A percentile compares a stretch with the other conserved stretches of the same genome.
Evolutionary conservation across 352 stramenopile genomes (phyloP).

Genomic region (Phytopythium mirpurense): DNA sequence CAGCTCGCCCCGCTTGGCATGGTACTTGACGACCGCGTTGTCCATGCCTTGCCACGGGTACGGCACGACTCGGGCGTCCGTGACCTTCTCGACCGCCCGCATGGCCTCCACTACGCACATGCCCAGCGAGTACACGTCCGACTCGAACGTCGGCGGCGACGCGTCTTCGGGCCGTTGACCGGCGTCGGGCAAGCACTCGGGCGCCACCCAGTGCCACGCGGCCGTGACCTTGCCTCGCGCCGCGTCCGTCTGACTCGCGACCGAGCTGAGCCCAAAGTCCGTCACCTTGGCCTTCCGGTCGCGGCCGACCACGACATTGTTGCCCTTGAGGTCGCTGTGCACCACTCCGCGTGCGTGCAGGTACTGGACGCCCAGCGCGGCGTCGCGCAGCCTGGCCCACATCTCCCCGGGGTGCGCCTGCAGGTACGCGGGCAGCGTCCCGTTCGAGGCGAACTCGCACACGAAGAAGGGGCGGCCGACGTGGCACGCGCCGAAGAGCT

Average conservation of each 20-base stretch:
- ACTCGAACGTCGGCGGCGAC: slow-evolving; percentile 9
- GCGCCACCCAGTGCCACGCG: slow-evolving; percentile 16
- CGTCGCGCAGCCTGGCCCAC: slow-evolving; percentile 18
- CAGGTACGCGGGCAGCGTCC: slow-evolving; percentile 10
- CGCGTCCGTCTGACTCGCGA: background rate
- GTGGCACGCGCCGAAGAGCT: slow-evolving; percentile 1
- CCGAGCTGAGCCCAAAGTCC: slow-evolving; percentile 14
- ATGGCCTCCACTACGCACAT: slow-evolving; percentile 16
- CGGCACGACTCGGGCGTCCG: too few species aligned
- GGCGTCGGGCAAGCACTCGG: slow-evolving; percentile 7
- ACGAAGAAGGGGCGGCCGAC: background rate
- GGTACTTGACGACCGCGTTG: background rate
- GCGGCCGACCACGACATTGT: slow-evolving; percentile 25
- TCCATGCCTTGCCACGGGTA: background rate
- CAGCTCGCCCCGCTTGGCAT: background rate
- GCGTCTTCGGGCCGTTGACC: too few species aligned
- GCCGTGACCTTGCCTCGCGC: slow-evolving; percentile 7
- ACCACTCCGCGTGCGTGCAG: slow-evolving; percentile 33
- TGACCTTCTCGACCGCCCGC: background rate
- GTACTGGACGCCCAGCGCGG: slow-evolving; percentile 42
- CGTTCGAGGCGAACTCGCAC: background rate
- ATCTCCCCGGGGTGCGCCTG: slow-evolving; percentile 1
- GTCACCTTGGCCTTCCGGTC: slow-evolving; percentile 12
- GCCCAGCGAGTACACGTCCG: slow-evolving; percentile 14
- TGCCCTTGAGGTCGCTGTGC: slow-evolving; percentile 71